Evolutionary conservation across 768 basidiomycete genomes (phyloP).

Genomic region (Cyclocybe aegerita): DNA sequence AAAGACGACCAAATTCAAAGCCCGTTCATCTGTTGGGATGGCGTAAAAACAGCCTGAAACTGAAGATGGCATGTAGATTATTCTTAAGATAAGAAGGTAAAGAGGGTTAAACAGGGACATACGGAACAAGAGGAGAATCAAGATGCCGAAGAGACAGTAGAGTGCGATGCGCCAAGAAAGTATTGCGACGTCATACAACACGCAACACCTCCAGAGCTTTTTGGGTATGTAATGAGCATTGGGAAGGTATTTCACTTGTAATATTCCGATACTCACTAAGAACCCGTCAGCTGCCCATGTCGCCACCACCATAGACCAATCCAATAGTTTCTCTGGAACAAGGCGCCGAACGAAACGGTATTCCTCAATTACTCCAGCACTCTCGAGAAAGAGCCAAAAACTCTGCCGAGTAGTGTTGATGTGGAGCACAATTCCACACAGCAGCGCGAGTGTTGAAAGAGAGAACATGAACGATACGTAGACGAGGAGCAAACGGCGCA

Average conservation of each 20-base stretch:
- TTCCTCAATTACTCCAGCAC: not conserved
- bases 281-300: conserved; percentile 9
- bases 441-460: not conserved
- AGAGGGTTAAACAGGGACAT: not conserved
- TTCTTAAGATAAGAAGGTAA: not conserved
- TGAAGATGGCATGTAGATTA: not conserved
- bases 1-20: not conserved
- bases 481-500: conserved; percentile 1
- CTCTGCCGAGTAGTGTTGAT: not conserved
- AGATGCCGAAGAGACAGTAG: not conserved
- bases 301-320: not conserved
- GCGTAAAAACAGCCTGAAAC: conserved; percentile 1
- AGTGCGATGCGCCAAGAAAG: not conserved
- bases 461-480: not conserved
- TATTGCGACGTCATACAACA: not conserved
- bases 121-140: conserved; percentile 1
- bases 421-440: not conserved
- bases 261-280: not conserved
- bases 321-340: not conserved
- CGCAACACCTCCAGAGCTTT: conserved; percentile 7
- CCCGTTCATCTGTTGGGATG: not conserved
- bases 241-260: not conserved
- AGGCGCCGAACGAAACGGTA: not conserved
- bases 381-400: not conserved
- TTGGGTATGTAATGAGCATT: not conserved